A percentile compares a stretch with the other conserved stretches of the same genome.
phyloP scores from a whole-genome alignment of 208 protist species.

The Leishmania guyanensis region DNA sequence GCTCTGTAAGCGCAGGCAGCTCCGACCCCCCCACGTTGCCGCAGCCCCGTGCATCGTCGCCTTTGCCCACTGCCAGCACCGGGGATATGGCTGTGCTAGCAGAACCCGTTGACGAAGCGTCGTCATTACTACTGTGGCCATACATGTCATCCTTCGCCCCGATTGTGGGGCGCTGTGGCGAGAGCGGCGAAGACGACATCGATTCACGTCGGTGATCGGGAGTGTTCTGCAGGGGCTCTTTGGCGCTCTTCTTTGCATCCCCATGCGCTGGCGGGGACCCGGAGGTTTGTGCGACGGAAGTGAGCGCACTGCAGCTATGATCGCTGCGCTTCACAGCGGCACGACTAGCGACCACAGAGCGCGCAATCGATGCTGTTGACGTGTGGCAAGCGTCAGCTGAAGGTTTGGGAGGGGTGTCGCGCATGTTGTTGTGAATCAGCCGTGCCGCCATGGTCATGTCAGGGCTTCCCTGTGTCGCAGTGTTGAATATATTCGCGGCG shows the following conservation, averaged over 20 bases:
- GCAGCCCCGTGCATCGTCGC: background rate
- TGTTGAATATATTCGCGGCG: background rate
- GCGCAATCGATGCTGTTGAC: background rate
- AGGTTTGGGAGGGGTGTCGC: background rate
- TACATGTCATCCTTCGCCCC: background rate
- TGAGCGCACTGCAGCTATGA: background rate
- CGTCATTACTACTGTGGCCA: background rate
- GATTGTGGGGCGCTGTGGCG: slow-evolving; percentile 17
- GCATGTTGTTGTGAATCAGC: background rate
- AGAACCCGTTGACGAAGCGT: background rate
- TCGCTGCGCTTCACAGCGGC: background rate
- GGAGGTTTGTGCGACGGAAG: background rate
- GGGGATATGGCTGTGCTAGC: background rate
- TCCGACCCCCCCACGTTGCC: background rate
- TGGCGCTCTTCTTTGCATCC: background rate
- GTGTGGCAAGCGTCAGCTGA: background rate
- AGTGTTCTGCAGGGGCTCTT: background rate
- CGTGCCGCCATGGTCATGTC: background rate
- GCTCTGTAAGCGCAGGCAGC: background rate
- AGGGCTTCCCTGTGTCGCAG: background rate
- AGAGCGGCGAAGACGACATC: slow-evolving; percentile 9
- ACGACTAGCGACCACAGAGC: background rate
- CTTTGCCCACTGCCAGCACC: background rate
- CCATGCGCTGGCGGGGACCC: background rate
- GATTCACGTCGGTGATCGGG: background rate